These are phyloP conservation scores for Trichoderma endophyticum DNA, from an alignment of 2,329 filamentous ascomycete species.

Conservation along the genomic window DNA sequence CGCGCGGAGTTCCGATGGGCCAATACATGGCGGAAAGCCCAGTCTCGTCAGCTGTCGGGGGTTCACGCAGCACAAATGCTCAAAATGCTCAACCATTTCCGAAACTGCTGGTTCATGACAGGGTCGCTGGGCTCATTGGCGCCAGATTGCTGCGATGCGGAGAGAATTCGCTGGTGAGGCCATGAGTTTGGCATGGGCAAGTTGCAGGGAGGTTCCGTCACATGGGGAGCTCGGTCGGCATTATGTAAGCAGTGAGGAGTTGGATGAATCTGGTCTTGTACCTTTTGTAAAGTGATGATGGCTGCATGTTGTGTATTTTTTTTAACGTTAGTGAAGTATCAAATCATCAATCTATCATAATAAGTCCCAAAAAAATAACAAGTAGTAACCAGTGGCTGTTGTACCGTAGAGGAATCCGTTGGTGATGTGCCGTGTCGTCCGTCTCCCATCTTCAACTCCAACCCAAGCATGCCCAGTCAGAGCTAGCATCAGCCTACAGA, in stretches of 20 bases:
- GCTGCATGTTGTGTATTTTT: neutral
- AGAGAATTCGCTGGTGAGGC: neutral
- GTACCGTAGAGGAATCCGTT: neutral
- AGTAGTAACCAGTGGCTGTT: neutral
- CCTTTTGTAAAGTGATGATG: neutral
- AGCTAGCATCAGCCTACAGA: neutral
- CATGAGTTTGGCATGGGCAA: neutral
- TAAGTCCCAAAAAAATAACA: neutral
- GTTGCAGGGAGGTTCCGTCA: conserved; percentile 1
- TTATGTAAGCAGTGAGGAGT: conserved; percentile 8
- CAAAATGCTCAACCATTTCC: conserved; percentile 15
- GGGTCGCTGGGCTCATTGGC: conserved; percentile 4
- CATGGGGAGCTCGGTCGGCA: neutral
- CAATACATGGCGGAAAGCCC: conserved; percentile 70
- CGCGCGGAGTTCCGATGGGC: conserved; percentile 79
- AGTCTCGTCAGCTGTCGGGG: conserved; percentile 26
- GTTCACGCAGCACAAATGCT: conserved; percentile 5
- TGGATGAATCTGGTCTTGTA: neutral
- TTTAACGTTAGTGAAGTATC: neutral
- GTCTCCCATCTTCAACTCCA: neutral
- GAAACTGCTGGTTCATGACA: neutral
- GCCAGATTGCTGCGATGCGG: conserved; percentile 6
- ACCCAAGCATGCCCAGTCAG: neutral
- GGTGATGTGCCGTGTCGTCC: neutral
- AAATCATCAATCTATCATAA: neutral